Evolutionary conservation across 805 yeast genomes (phyloP), one percentile per base, ranked within the genome.

Genomic region (Kodamaea fukazawae): DNA sequence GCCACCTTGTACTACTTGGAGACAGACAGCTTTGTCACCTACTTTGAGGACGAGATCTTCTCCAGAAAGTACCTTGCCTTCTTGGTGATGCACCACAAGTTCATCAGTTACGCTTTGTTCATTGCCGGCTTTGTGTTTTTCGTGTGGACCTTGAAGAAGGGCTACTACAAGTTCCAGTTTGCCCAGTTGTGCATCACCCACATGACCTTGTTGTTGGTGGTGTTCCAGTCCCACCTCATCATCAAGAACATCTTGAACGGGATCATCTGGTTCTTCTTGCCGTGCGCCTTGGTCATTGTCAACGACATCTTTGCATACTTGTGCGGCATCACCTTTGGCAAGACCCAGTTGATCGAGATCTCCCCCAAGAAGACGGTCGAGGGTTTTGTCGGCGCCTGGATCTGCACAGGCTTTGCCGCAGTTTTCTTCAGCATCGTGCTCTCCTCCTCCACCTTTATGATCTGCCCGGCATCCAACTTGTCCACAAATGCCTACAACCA

Each of bases 281-380:
- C 99, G 5, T 89, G 87, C 45, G 83, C 93, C 2, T 72, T 91
- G 54, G 99, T 93, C 36, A 87, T 93, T 50, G 85, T 87, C 41
- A 93, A 93, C 60, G 99, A 93, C 60, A 89, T 91, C 39, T 90
- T 88, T 73, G 99, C 99, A 17, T 93, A 93, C 60, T 71, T 93
- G 35, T 93, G 98, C 67, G 99, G 99, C 33, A 93, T 93, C 49
- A 86, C 98, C 2, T 88, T 93, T 66, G 99, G 99, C 40, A 79
- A 75, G 47, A 91, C 97, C 28, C 96, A 87, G 57, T 77, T 93
- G 54, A 87, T 93, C 51, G 88, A 85, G 37, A 88, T 93, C 47
- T 87, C 96, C 9, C 99, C 99, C 42, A 93, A 93, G 65, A 93
- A 93, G 67, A 93, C 99, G 3, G 89, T 91, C 27, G 99, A 93